phyloP scores from a whole-genome alignment of 768 basidiomycete genomes.

The Lactarius sp. region DNA sequence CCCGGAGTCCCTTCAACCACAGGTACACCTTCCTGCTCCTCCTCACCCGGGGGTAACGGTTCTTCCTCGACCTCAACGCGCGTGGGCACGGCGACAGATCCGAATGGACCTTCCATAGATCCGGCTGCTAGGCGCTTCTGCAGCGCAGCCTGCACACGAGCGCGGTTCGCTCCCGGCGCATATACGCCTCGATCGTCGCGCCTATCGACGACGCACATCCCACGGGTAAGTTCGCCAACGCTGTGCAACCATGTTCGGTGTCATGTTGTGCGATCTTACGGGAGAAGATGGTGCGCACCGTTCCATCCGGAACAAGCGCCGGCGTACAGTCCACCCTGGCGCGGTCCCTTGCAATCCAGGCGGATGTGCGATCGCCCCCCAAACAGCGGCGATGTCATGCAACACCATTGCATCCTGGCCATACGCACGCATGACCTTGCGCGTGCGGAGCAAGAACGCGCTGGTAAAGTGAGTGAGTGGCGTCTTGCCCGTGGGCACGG shows the following conservation, averaged over 20 bases:
- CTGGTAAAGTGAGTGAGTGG: conserved; percentile 75
- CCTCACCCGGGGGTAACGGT: background rate
- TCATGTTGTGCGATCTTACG: background rate
- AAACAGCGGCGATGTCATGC: conserved; percentile 86
- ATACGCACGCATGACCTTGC: conserved; percentile 71
- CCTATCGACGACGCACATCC: conserved; percentile 84
- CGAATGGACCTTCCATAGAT: conserved; percentile 31
- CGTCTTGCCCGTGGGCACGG: conserved; percentile 42
- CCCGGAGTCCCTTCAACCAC: conserved; percentile 64
- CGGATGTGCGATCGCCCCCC: conserved; percentile 77
- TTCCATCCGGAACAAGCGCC: conserved; percentile 22
- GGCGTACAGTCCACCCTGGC: conserved; percentile 51
- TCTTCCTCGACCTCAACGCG: conserved; percentile 45
- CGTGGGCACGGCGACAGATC: conserved; percentile 51
- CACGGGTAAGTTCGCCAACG: conserved; percentile 72
- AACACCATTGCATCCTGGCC: conserved; percentile 86
- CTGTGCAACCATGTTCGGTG: conserved; percentile 34
- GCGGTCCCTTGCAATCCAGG: conserved; percentile 35
- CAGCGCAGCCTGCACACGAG: conserved; percentile 52
- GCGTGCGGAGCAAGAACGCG: conserved; percentile 67
- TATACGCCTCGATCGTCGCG: conserved; percentile 62
- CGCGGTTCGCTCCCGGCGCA: conserved; percentile 60
- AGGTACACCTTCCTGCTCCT: conserved; percentile 29
- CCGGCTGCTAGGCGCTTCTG: conserved; percentile 35
- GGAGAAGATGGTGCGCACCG: conserved; percentile 7